Base-by-base conservation (phyloP, 2,329 filamentous ascomycete genomes). In the Rhynchosporium graminicola region DNA sequence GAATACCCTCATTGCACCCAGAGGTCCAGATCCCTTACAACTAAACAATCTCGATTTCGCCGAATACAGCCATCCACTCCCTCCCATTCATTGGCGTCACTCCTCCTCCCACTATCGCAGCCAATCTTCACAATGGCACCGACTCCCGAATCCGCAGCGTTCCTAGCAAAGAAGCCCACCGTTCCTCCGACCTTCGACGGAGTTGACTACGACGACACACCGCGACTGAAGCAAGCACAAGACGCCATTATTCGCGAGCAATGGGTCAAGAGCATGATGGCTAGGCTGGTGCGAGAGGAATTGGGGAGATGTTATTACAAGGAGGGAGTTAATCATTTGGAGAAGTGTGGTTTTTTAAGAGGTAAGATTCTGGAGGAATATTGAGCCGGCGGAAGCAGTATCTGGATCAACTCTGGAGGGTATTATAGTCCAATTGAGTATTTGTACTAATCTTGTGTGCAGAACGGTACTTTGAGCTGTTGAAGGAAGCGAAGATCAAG, bases 211-310 rank as follows among this genome's bases (percentile, higher is more conserved):
- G 88, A 93, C 69, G 89, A 95, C 80, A 92, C 87, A 76, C 86
- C 85, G 75, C 85, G 86, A 70, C 82, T 95, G 75, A 95, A 94
- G 81, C 87, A 87, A 65, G 91, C 91, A 59, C 90, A 94, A 76
- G 91, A 95, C 76, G 84, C 90, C 68, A 84, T 95, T 62, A 85
- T 95, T 71, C 84, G 90, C 67, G 91, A 95, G 80, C 91, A 95
- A 80, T 95, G 91, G 91, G 90, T 95, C 64, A 87, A 86, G 76
- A 87, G 88, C 76, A 95, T 95, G 91, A 95, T 93, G 91, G 89
- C 89, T 62, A 83, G 91, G 65, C 79, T 95, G 67, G 89, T 95
- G 60, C 82, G 89, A 67, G 89, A 94, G 76, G 91, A 95, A 81
- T 80, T 95, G 80, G 83, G 87, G 77, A 94, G 92, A 80, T 95